Evolutionary conservation across 306 rosid genomes (phyloP), one percentile per base, ranked within the genome.

Genomic region (Adenanthera pavonina): DNA sequence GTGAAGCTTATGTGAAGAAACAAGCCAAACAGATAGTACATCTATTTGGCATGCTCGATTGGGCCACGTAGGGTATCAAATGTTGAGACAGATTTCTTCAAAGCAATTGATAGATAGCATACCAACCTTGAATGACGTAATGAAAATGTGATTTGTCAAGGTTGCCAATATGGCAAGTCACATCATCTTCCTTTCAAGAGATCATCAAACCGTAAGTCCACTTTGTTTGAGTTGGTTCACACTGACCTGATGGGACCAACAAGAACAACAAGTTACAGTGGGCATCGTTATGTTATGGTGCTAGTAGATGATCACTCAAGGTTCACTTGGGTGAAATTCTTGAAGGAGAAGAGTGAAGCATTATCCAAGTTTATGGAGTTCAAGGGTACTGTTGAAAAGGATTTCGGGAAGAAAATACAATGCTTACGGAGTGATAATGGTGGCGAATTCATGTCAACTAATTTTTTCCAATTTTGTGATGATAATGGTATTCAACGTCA

Each of bases 311-410:
- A 84, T 14, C 46, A n/a, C 13, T 53, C 67, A 3, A 33, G 51
- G 35, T 73, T 13, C 19, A 59, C 74, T 7, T 11, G 11, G 54
- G 54, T 49, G 30, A 25, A 25, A 25, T 25, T 25, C 30, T 25
- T 25, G n/a, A 51, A 51, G 15, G n/a, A 51, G 56, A 17, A 77
- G 1, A 35, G 15, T 19, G 75, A 77, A 25, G 34, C 43, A 11
- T 56, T 81, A 1, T 15, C 80, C 25, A 81, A 75, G 8, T 75
- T 82, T 46, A 16, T 56, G 0, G 71, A 82, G 4, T 69, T 82
- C 35, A 76, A 69, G 5, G 8, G 15, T 0, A 2, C 0, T 2
- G 44, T 72, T 4, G 52, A 78, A 12, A 67, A 38, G 0, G 59
- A 78, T 0, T 48, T 61, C 48, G 44, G 13, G 13, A 8, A 8